Percentiles rank a stretch among this genome's conserved stretches.
Evolutionary conservation across 495 filamentous ascomycete species (phyloP).

Genomic region (Aspergillus biplanus): DNA sequence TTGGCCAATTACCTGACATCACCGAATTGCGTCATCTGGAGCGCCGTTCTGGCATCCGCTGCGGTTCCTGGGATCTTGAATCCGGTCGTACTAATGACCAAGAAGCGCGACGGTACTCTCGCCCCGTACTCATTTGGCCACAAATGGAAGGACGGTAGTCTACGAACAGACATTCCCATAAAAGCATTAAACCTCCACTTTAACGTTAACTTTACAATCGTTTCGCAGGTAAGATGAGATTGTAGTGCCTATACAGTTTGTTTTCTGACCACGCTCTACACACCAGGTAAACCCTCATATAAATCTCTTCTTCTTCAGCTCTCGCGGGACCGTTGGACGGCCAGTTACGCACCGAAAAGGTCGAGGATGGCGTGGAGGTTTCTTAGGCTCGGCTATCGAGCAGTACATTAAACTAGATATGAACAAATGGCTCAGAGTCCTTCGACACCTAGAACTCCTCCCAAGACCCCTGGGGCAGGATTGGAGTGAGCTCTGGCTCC

Average conservation of each 20-base stretch:
- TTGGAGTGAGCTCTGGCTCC: constrained; percentile 94
- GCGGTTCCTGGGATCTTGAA: constrained; percentile 96
- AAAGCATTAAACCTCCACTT: constrained; percentile 93
- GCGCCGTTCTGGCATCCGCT: constrained; percentile 90
- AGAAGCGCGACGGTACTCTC: constrained; percentile 73
- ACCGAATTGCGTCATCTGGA: constrained; percentile 98
- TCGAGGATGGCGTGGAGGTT: constrained; percentile 94
- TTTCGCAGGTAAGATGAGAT: constrained; percentile 66
- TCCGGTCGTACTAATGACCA: constrained; percentile 96
- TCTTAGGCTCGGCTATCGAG: constrained; percentile 86
- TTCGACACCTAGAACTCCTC: constrained; percentile 88
- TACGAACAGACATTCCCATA: constrained; percentile 94
- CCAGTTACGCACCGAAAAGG: constrained; percentile 94
- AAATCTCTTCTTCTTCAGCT: constrained; percentile 97
- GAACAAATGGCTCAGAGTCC: constrained; percentile 93
- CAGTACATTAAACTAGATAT: constrained; percentile 95
- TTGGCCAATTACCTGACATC: constrained; percentile 91
- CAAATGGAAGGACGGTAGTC: constrained; percentile 96
- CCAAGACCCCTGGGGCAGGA: constrained; percentile 92
- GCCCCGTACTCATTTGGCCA: constrained; percentile 90
- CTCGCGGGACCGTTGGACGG: constrained; percentile 84
- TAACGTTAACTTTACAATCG: constrained; percentile 96
- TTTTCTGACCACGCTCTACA: constrained; percentile 14
- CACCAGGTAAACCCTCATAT: constrained; percentile 87
- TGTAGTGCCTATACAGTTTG: background rate